Evolutionary conservation across 2,329 filamentous ascomycete species (phyloP).

Genomic region (Aspergillus sp.): DNA sequence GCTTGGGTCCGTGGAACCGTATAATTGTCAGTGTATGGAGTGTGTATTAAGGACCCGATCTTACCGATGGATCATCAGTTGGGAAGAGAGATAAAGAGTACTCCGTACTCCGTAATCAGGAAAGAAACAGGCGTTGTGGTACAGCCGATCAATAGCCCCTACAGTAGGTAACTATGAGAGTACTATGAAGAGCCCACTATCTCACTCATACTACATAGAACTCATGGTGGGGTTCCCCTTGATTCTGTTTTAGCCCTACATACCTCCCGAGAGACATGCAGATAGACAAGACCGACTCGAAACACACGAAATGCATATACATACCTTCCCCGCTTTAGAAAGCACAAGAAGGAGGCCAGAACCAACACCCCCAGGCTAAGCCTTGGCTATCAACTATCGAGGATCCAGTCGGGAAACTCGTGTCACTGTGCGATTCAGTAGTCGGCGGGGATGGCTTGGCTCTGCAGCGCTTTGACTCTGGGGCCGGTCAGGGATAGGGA

Average conservation of each 20-base stretch:
- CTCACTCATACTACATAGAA: no score
- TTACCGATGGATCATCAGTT: no score
- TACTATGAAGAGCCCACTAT: no score
- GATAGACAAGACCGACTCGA: constrained; percentile 2
- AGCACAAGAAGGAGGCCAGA: background rate
- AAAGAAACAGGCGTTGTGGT: background rate
- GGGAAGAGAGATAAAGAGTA: background rate
- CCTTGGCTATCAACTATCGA: constrained; percentile 18
- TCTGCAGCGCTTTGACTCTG: constrained; percentile 22
- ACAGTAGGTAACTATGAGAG: no score
- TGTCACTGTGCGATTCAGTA: constrained; percentile 11
- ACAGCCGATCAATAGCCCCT: background rate
- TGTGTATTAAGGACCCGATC: no score
- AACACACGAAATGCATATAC: no score
- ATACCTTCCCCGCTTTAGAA: background rate
- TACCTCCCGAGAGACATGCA: background rate
- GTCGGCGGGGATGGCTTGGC: constrained; percentile 19
- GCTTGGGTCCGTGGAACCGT: no score
- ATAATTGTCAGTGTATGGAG: no score
- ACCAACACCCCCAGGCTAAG: constrained; percentile 12
- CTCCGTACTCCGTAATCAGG: constrained; percentile 7
- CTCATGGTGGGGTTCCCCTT: no score
- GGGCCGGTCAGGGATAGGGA: constrained; percentile 13
- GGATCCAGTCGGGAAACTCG: constrained; percentile 14
- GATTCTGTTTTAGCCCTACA: background rate